Evolutionary conservation across 2,329 filamentous ascomycete species (phyloP), one percentile per base, ranked within the genome.

Genomic region (Phaeosphaeria sp.): DNA sequence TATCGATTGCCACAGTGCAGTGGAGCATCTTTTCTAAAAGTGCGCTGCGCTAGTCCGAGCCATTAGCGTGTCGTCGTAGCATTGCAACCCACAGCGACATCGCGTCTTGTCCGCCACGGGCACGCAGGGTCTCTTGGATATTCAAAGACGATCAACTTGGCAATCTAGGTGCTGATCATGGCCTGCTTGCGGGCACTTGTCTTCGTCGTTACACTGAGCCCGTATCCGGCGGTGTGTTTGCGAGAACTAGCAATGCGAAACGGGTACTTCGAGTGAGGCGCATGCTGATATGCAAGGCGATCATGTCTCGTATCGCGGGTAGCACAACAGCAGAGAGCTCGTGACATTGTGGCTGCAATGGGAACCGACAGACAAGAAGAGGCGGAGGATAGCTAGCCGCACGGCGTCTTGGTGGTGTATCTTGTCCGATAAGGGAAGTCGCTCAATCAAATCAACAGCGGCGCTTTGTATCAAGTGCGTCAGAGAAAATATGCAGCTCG

Each of bases 51-150:
- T 55, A 55, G 48, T 24, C 22, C 49, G 36, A 59, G 55, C 59
- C 56, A 62, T 65, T 62, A 57, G 36, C 59, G 57, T 51, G 59
- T 51, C 64, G 59, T 63, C 66, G 65, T 63, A 42, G 57, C 55
- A 66, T 70, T 39, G 36, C 36, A 39, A n/a, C 64, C 67, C 55
- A 33, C 65, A 59, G 58, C 65, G 54, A 60, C 47, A 40, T 56
- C 51, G 36, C 36, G 36, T 15, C 36, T 39, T 39, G 48, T 61
- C 50, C 20, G 48, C 36, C 48, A 42, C 22, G 42, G 33, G 36
- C 36, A 39, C 36, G 36, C 36, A 39, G 36, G 36, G 36, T 39
- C 36, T n/a, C 36, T 39, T 6, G 15, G 48, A 30, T 42, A 33
- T 36, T 42, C 9, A 33, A n/a, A 25, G 13, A 42, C 15, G 33